These are phyloP conservation scores for Brassica cretica DNA, from an alignment of 345 rosid genomes.

Conservation along the genomic window DNA sequence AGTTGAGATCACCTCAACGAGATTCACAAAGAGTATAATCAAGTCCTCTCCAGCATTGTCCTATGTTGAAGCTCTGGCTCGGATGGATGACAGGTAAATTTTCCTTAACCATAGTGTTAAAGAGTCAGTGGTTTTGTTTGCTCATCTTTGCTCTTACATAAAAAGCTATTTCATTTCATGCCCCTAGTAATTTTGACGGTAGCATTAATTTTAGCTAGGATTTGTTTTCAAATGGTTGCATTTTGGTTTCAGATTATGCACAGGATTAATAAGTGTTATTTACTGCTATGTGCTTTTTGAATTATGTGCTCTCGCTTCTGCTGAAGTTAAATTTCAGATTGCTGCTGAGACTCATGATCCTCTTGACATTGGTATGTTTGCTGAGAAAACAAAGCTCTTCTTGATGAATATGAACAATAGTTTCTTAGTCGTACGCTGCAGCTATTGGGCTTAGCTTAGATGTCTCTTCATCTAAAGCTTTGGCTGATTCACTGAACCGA, in stretches of 20 bases:
- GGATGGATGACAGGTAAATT: constrained; percentile 95
- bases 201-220: no score
- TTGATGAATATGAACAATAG: neutral
- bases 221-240: no score
- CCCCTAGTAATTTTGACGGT: neutral
- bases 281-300: constrained; percentile 6
- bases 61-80: constrained; percentile 98
- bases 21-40: constrained; percentile 86
- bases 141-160: neutral
- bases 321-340: constrained; percentile 96
- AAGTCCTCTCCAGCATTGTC: constrained; percentile 94
- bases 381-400: neutral
- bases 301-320: constrained; percentile 86
- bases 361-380: constrained; percentile 80
- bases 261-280: constrained; percentile 25
- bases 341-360: constrained; percentile 99
- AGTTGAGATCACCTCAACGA: constrained; percentile 81
- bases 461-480: constrained; percentile 87
- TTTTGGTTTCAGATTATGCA: neutral
- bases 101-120: constrained; percentile 1
- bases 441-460: constrained; percentile 84
- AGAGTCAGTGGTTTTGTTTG: neutral
- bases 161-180: neutral
- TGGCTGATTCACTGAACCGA: constrained; percentile 94
- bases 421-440: constrained; percentile 64